These are phyloP conservation scores for Bremia lactucae DNA, from an alignment of 352 stramenopile genomes.

Conservation along the genomic window DNA sequence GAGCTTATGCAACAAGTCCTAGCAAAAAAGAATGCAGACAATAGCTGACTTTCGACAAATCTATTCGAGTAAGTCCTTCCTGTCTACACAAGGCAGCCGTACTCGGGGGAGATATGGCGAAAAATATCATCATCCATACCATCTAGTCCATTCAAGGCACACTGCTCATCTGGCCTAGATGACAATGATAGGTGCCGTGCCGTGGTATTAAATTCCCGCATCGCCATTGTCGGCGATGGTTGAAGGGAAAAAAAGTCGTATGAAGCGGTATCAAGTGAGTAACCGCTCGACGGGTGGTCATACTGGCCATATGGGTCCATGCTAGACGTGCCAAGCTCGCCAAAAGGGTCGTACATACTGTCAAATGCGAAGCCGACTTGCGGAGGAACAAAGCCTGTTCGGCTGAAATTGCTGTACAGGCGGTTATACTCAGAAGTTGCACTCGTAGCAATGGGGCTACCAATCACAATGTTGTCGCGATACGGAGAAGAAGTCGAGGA, in stretches of 20 bases:
- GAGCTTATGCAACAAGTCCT: too few relatives aligned
- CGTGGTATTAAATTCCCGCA: constrained; percentile 16
- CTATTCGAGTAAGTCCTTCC: background rate
- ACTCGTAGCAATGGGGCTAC: constrained; percentile 19
- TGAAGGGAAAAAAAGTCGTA: constrained; percentile 46
- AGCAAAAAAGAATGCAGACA: too few relatives aligned
- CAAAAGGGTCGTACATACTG: constrained; percentile 32
- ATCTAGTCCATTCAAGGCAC: constrained; percentile 15
- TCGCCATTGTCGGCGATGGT: constrained; percentile 35
- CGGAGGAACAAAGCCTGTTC: constrained; percentile 8
- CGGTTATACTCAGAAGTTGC: constrained; percentile 15
- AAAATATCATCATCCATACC: constrained; percentile 67
- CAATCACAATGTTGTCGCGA: constrained; percentile 26
- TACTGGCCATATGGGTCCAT: constrained; percentile 44
- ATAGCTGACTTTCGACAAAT: too few relatives aligned
- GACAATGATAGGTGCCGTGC: constrained; percentile 3
- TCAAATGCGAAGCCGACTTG: constrained; percentile 27
- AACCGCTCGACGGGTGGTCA: constrained; percentile 34
- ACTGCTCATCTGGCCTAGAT: constrained; percentile 2
- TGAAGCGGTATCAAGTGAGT: constrained; percentile 37
- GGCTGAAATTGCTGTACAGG: constrained; percentile 17
- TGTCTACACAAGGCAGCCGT: constrained; percentile 63
- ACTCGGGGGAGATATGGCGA: constrained; percentile 75
- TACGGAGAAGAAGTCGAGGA: constrained; percentile 28
- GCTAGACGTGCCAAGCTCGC: constrained; percentile 22